Evolutionary conservation across 768 basidiomycete genomes (phyloP).

Genomic region (Rhizopogon vinicolor): DNA sequence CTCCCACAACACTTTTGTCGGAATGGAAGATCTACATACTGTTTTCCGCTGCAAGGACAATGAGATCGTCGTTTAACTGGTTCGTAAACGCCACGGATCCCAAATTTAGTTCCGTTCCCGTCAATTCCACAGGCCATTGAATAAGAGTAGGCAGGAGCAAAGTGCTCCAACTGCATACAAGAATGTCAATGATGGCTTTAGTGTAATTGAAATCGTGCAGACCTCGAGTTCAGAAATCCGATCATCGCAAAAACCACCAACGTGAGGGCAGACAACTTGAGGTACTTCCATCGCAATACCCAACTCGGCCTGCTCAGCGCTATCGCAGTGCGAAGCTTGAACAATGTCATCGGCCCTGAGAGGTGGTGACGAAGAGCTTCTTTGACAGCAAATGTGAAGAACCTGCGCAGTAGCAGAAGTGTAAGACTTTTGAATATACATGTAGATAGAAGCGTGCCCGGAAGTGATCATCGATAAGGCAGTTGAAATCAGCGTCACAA

Average conservation of each 20-base stretch:
- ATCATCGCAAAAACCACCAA: neutral
- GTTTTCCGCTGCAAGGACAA: accelerated
- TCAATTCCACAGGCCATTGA: neutral
- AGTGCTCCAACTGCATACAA: neutral
- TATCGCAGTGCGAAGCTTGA: neutral
- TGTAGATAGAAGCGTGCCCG: neutral
- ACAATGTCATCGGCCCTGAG: neutral
- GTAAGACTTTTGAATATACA: neutral
- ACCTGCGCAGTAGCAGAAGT: neutral
- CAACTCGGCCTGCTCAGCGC: neutral
- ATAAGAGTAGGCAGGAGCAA: neutral
- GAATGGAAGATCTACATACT: neutral
- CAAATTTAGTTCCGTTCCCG: neutral
- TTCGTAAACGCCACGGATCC: neutral
- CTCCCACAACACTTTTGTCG: neutral
- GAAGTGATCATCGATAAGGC: neutral
- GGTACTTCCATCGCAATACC: neutral
- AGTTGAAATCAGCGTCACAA: neutral
- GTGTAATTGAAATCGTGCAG: neutral
- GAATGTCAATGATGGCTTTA: neutral
- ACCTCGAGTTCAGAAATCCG: neutral
- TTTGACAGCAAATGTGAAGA: neutral
- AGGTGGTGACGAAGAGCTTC: neutral
- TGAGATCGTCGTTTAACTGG: neutral
- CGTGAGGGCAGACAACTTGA: neutral